Evolutionary conservation across 2,329 filamentous ascomycete species (phyloP).

Genomic region (Microdochium paspali): DNA sequence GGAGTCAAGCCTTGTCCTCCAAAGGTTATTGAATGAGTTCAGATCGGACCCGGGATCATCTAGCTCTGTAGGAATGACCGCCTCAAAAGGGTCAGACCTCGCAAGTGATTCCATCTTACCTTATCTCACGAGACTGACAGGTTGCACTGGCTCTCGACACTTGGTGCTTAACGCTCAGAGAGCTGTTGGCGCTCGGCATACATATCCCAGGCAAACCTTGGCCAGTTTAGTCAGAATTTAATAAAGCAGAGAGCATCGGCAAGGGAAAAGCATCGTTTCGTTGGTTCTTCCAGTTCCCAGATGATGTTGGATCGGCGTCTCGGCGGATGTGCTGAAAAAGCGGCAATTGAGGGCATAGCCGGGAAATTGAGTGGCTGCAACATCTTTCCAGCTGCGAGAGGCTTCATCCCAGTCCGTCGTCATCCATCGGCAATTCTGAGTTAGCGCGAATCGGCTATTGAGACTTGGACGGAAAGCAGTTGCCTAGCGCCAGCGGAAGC

Average conservation of each 20-base stretch:
- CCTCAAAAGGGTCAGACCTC: conserved; percentile 8
- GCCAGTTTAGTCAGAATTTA: neutral
- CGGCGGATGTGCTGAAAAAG: neutral
- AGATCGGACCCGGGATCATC: conserved; percentile 22
- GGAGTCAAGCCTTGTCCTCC: conserved; percentile 51
- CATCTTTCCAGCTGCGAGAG: neutral
- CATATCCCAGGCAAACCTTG: neutral
- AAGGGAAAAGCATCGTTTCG: neutral
- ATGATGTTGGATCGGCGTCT: neutral
- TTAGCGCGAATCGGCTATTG: neutral
- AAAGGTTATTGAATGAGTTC: conserved; percentile 45
- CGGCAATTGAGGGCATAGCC: neutral
- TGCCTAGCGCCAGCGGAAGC: neutral
- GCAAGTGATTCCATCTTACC: neutral
- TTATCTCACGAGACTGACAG: neutral
- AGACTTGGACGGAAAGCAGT: neutral
- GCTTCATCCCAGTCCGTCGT: neutral
- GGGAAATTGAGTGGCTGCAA: neutral
- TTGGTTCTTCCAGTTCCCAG: neutral
- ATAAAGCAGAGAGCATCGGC: neutral
- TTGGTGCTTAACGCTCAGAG: neutral
- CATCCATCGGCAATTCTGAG: neutral
- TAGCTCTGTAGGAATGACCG: conserved; percentile 11
- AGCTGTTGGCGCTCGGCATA: neutral
- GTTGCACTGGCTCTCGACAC: neutral